phyloP scores from a whole-genome alignment of 1,139 yeast genomes.

The Suzukiozyma palmioleophila region DNA sequence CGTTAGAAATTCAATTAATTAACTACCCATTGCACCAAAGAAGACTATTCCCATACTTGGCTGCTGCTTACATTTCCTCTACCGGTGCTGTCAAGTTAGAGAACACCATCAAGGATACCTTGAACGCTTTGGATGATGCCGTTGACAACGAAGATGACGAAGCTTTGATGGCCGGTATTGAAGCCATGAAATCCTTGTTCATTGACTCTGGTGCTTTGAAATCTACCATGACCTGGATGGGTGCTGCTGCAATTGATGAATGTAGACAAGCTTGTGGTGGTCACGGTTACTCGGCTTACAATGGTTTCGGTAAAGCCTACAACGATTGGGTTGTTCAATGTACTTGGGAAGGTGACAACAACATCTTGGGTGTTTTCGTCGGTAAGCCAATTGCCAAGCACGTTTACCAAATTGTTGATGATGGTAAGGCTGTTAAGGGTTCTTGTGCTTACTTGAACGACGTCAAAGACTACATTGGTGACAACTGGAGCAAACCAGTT shows the following conservation, averaged over 20 bases:
- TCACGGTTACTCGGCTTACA: constrained; percentile 87
- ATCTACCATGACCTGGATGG: constrained; percentile 86
- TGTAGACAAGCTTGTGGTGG: constrained; percentile 97
- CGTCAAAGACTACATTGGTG: constrained; percentile 21
- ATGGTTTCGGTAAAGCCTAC: constrained; percentile 85
- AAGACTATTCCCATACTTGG: constrained; percentile 75
- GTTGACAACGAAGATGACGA: constrained; percentile 40
- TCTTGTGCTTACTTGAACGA: constrained; percentile 44
- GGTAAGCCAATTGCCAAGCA: constrained; percentile 73
- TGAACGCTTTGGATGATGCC: constrained; percentile 52
- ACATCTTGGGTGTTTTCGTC: constrained; percentile 74
- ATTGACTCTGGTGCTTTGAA: constrained; percentile 85
- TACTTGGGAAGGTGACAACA: constrained; percentile 98
- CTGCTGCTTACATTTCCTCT: constrained; percentile 74
- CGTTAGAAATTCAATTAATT: constrained; percentile 59
- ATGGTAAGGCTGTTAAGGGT: constrained; percentile 32
- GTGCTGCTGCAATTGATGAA: constrained; percentile 76
- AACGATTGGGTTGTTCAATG: constrained; percentile 94
- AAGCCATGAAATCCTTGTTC: constrained; percentile 70
- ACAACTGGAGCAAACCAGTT: constrained; percentile 12
- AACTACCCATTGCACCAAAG: constrained; percentile 87
- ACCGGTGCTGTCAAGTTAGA: constrained; percentile 68
- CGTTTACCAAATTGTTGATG: constrained; percentile 30
- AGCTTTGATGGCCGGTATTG: constrained; percentile 47
- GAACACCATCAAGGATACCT: constrained; percentile 47